phyloP scores from a whole-genome alignment of 1,284 basidiomycete species.

The Ustilago shanxiensis region DNA sequence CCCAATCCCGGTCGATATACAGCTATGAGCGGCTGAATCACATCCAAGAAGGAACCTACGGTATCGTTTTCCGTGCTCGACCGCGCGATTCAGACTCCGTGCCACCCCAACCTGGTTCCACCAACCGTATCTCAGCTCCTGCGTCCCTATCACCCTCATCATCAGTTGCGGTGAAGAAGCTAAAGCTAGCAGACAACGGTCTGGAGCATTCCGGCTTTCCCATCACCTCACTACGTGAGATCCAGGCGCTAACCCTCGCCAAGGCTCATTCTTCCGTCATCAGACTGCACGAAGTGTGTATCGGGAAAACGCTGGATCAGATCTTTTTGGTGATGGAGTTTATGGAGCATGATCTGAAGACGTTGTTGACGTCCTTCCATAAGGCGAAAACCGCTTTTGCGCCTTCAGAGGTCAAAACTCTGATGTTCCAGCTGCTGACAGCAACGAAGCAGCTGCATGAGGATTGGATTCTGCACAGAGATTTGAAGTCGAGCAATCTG shows the following conservation, averaged over 20 bases:
- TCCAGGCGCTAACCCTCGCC: slow-evolving; percentile 86
- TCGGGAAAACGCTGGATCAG: slow-evolving; percentile 99
- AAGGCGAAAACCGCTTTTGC: slow-evolving; percentile 94
- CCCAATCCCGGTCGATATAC: slow-evolving; percentile 58
- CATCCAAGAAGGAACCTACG: slow-evolving; percentile 99
- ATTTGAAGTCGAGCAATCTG: slow-evolving; percentile 96
- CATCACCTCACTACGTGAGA: slow-evolving; percentile 93
- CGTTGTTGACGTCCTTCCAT: slow-evolving; percentile 77
- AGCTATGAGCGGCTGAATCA: slow-evolving; percentile 79
- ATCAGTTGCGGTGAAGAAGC: slow-evolving; percentile 90
- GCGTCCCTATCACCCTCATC: neutral
- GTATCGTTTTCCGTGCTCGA: slow-evolving; percentile 92
- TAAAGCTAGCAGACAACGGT: slow-evolving; percentile 87
- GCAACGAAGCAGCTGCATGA: slow-evolving; percentile 92
- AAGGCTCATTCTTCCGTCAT: slow-evolving; percentile 89
- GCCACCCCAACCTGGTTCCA: neutral
- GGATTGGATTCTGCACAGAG: slow-evolving; percentile 97
- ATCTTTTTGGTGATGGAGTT: slow-evolving; percentile 99
- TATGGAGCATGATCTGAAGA: slow-evolving; percentile 98
- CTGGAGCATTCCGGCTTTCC: slow-evolving; percentile 95
- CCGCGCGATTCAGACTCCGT: slow-evolving; percentile 7
- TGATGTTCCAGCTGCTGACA: slow-evolving; percentile 92
- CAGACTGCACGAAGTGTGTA: slow-evolving; percentile 92
- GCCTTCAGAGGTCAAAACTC: slow-evolving; percentile 96
- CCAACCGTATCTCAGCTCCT: neutral